phyloP scores from a whole-genome alignment of 495 filamentous ascomycete species.

The Penicillium coffeae region DNA sequence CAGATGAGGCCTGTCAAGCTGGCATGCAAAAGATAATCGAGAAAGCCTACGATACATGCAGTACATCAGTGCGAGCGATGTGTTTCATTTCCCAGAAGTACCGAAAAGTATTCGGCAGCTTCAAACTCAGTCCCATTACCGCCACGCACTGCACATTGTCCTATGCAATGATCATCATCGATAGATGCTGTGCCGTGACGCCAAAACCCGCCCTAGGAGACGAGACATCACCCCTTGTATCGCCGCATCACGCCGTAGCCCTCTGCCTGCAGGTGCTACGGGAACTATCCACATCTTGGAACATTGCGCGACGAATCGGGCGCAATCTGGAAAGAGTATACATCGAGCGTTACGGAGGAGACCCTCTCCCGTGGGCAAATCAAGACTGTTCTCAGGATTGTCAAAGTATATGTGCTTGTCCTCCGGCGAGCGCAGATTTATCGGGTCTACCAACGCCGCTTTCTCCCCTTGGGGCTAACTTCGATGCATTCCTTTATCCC shows the following conservation, averaged over 20 bases:
- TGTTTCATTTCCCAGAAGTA: slow-evolving; percentile 25
- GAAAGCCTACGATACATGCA: slow-evolving; percentile 5
- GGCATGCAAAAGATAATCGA: neutral
- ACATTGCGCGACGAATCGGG: slow-evolving; percentile 24
- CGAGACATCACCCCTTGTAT: neutral
- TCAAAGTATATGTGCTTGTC: neutral
- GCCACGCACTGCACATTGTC: slow-evolving; percentile 28
- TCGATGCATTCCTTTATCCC: slow-evolving; percentile 5
- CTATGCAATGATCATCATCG: slow-evolving; percentile 22
- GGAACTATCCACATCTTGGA: slow-evolving; percentile 25
- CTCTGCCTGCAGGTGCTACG: slow-evolving; percentile 17
- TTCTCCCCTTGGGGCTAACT: neutral
- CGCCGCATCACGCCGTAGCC: slow-evolving; percentile 12
- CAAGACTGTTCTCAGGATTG: neutral
- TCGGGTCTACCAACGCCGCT: neutral
- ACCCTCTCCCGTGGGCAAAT: slow-evolving; percentile 8
- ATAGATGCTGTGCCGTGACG: slow-evolving; percentile 11
- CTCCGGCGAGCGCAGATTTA: neutral
- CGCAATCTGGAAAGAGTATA: slow-evolving; percentile 23
- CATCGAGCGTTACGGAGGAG: slow-evolving; percentile 10
- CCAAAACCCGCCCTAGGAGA: neutral
- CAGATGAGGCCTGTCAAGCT: neutral
- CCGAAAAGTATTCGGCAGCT: slow-evolving; percentile 26
- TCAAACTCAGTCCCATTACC: slow-evolving; percentile 26
- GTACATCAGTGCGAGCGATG: slow-evolving; percentile 17